These are phyloP conservation scores for Fragaria ananassa DNA, from an alignment of 306 rosid species.

Conservation along the genomic window DNA sequence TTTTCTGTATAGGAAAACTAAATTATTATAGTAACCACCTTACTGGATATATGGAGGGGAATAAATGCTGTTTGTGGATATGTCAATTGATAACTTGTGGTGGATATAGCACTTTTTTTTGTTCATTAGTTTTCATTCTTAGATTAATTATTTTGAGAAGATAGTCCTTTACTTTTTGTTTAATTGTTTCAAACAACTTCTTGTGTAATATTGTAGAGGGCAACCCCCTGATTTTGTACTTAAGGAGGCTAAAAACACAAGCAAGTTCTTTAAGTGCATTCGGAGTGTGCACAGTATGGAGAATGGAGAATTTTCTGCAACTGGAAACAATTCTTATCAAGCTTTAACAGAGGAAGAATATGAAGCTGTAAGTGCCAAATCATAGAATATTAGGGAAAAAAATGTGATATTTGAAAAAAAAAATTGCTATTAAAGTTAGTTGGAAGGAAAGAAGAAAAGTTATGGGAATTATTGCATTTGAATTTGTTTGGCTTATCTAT, in stretches of 20 bases:
- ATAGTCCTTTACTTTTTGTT: not conserved
- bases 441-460: not conserved
- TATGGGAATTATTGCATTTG: not conserved
- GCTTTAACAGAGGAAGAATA: conserved; percentile 86
- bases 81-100: not conserved
- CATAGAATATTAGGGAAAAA: conserved; percentile 5
- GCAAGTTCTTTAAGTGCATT: conserved; percentile 81
- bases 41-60: not conserved
- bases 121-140: not conserved
- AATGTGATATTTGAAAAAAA: not conserved
- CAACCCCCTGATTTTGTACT: conserved; percentile 95
- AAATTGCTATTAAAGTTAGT: not conserved
- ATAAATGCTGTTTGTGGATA: not conserved
- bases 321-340: conserved; percentile 63
- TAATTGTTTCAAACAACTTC: conserved; percentile 15
- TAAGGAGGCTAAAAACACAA: conserved; percentile 91
- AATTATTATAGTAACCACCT: not conserved
- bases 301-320: conserved; percentile 48
- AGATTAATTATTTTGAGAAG: not conserved
- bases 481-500: conserved; percentile 5
- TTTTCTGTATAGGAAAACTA: conserved; percentile 9
- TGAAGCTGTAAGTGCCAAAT: conserved; percentile 75
- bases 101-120: not conserved
- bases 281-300: conserved; percentile 68
- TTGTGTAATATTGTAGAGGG: conserved; percentile 51